Percentiles rank a stretch among this genome's conserved stretches.
Conservation (phyloP, 2,329 filamentous ascomycete genomes). For the Neofusicoccum cordaticola region DNA sequence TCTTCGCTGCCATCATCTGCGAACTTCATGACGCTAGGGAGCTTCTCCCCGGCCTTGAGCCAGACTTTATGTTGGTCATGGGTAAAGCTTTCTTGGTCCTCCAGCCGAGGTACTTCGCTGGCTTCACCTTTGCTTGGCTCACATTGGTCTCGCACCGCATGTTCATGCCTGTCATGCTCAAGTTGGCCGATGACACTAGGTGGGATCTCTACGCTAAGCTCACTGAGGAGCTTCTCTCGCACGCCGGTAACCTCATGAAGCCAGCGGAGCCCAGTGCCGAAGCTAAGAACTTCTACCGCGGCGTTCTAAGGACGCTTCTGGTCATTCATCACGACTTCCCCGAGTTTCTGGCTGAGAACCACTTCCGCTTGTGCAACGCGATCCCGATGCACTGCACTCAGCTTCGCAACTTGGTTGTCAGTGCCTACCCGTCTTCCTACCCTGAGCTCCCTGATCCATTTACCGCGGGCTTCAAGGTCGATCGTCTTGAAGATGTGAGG, state of each 20-base stretch:
- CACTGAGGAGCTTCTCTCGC: slow-evolving; percentile 67
- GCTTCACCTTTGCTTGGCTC: slow-evolving; percentile 84
- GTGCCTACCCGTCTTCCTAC: slow-evolving; percentile 69
- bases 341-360: slow-evolving; percentile 86
- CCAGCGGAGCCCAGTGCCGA: slow-evolving; percentile 65
- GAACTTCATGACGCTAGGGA: slow-evolving; percentile 63
- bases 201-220: slow-evolving; percentile 75
- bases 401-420: slow-evolving; percentile 82
- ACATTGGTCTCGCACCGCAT: slow-evolving; percentile 77
- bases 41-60: slow-evolving; percentile 51
- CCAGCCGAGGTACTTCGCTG: slow-evolving; percentile 73
- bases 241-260: slow-evolving; percentile 78
- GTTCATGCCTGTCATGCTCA: slow-evolving; percentile 76
- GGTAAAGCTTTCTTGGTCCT: slow-evolving; percentile 69
- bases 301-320: slow-evolving; percentile 75
- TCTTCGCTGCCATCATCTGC: slow-evolving; percentile 80
- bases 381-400: slow-evolving; percentile 84
- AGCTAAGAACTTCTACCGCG: slow-evolving; percentile 81
- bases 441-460: slow-evolving; percentile 72
- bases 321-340: slow-evolving; percentile 92
- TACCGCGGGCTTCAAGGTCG: slow-evolving; percentile 70
- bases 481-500: slow-evolving; percentile 71
- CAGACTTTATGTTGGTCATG: slow-evolving; percentile 69
- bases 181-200: slow-evolving; percentile 64
- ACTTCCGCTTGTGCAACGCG: slow-evolving; percentile 74